Evolutionary conservation across 805 yeast species (phyloP), one percentile per base, ranked within the genome.

Genomic region (Teunomyces tritomae): DNA sequence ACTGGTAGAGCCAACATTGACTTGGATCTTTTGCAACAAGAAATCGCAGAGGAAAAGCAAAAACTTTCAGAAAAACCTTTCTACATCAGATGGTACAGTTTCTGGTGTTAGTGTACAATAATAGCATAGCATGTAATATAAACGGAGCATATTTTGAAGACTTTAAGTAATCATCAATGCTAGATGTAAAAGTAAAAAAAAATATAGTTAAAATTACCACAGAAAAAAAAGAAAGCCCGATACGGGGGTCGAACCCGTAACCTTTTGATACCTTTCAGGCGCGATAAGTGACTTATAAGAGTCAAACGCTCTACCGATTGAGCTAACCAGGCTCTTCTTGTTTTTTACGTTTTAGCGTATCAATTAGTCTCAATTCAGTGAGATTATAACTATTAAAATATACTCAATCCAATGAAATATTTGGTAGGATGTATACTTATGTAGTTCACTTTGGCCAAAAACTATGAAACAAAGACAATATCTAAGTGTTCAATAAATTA

Each of bases 1-100:
- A 62, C 70, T 8, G 73, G 73, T 16, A 63, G 71, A 54, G 56
- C 64, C 33, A 63, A 65, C 54, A 40, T 66, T 47, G 71, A 67
- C 49, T 48, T 61, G 34, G 73, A 68, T 47, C 48, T 62, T 16
- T 57, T 67, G 49, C 63, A 65, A 51, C 73, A 68, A 49, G 71
- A 67, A 40, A 49, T 64, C 11, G 70, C 69, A 10, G 71, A 68
- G 47, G 71, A 67, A 36, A 63, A 54, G 51, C 67, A 65, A 3
- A 39, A 43, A 20, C 43, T 67, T 34, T 57, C 61, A 2, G 54
- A 58, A 30, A 57, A 53, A 40, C 64, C 70, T 16, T 48, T 65
- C 45, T 57, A 54, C 52, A 43, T 57, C 45, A 57, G 69, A 39
- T 8, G 57, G 14, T 68, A 67, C 55, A 57, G 57, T 43, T 51